Evolutionary conservation across 202 grass and related monocot genomes (phyloP), one percentile per base, ranked within the genome.

Genomic region (Schoenoplectus tabernaemontani): DNA sequence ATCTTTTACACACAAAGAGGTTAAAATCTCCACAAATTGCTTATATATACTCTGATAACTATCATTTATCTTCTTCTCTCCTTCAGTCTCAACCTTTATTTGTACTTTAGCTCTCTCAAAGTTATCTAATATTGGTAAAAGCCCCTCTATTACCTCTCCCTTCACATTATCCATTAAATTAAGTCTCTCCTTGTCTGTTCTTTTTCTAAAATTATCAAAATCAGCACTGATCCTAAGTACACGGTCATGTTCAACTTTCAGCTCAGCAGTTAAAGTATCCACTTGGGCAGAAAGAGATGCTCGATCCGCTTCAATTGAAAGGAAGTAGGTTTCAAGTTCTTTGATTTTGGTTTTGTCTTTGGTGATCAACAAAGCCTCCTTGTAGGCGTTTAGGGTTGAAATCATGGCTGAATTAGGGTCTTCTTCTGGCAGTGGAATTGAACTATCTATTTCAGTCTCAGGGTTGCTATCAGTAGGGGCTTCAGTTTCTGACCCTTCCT

Each of bases 41-140:
- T 94, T 98, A 82, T 98, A 98, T 48, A 98, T 98, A 85, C 81
- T 91, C 84, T 95, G 95, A 81, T 98, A 95, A 79, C 89, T 98
- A 58, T 83, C 82, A 74, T 98, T 98, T 78, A 98, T 90, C 88
- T 94, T 98, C 61, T 81, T 83, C 89, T 95, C 89, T 36, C 70
- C 78, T 80, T 95, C 88, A 0, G 86, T 92, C 88, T 98, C 91
- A 11, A 87, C 91, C 80, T 98, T 95, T 84, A 98, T 92, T 81
- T 98, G 91, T 23, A 71, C 70, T 89, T 88, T 98, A 36, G 96
- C 96, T 77, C 96, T 95, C 87, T 98, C 91, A 68, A 95, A 98
- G 56, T 95, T 98, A 86, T 98, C 96, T 56, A 98, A 80, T 86
- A 95, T 91, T 59, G 91, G 91, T 75, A 98, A 90, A 78, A 98